Base-by-base conservation (phyloP, 1,139 yeast genomes). In the Petasospora rhodanensis region DNA sequence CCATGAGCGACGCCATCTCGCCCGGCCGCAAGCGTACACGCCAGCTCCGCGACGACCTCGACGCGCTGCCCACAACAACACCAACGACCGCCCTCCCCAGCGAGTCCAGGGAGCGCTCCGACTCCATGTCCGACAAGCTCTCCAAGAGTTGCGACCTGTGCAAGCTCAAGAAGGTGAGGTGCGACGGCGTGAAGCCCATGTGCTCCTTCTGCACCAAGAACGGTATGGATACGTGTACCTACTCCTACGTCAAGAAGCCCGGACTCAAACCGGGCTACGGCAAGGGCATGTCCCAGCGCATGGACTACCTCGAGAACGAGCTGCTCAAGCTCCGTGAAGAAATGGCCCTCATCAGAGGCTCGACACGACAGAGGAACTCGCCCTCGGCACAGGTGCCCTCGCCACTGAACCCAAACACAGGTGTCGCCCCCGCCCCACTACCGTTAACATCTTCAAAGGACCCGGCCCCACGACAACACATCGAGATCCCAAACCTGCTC, bases 91-190 rank as follows among this genome's bases (percentile, higher is more conserved):
- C n/a, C n/a, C n/a, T n/a, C n/a, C n/a, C n/a, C n/a, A n/a, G n/a
- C n/a, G n/a, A n/a, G n/a, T n/a, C n/a, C n/a, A n/a, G 23, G 13
- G 23, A 7, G 11, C 23, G 23, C 12, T 6, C 7, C 11, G 23
- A 21, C 12, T 7, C 7, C 12, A 12, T 6, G 13, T 7, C 7
- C 12, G 12, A 7, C 13, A 46, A 35, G 25, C 25, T 44, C 9
- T 46, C 48, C n/a, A 44, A 34, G 22, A 44, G 47, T 11, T 65
- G 68, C 43, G 66, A 62, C 34, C 46, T 49, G 12, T 65, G 70
- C 47, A 62, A 63, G 29, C 25, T 45, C 12, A 56, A 61, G 36
- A 63, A 64, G 38, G 55, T 61, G 29, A 62, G 59, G 39, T 64
- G 69, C 45, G 54, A 59, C 37, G 64, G 53, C 11, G 32, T 19